phyloP scores from a whole-genome alignment of 257 asterid genomes.

The Lycium barbarum region DNA sequence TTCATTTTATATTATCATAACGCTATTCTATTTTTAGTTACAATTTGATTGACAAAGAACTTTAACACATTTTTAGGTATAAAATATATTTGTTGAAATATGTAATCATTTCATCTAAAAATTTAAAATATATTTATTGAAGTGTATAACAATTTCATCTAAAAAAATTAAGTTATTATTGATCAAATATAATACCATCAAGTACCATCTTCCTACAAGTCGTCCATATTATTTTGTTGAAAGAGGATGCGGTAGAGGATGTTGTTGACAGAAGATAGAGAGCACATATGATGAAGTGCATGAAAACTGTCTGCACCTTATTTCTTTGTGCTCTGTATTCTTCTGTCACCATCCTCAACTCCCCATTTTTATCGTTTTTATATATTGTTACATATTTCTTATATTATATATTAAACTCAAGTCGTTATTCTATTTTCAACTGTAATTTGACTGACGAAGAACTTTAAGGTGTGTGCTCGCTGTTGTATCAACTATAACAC shows the following conservation, averaged over 20 bases:
- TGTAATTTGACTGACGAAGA: not conserved
- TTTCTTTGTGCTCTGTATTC: constrained; percentile 77
- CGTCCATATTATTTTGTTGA: not conserved
- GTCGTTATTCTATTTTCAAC: not conserved
- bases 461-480: not conserved
- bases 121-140: too few relatives aligned
- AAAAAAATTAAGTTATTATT: too few relatives aligned
- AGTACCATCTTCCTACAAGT: not conserved
- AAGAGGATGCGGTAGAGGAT: not conserved
- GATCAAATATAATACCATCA: too few relatives aligned
- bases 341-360: constrained; percentile 63
- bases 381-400: not conserved
- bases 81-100: too few relatives aligned
- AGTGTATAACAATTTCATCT: not conserved
- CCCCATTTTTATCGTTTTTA: not conserved
- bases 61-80: too few relatives aligned
- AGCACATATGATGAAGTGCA: not conserved
- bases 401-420: not conserved
- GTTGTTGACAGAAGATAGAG: not conserved
- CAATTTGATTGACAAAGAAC: not conserved
- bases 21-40: too few relatives aligned
- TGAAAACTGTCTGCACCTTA: constrained; percentile 43
- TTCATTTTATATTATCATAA: too few relatives aligned
- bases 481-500: not conserved
- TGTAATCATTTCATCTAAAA: not conserved